Evolutionary conservation across 345 rosid species (phyloP).

Genomic region (Microcos paniculata): DNA sequence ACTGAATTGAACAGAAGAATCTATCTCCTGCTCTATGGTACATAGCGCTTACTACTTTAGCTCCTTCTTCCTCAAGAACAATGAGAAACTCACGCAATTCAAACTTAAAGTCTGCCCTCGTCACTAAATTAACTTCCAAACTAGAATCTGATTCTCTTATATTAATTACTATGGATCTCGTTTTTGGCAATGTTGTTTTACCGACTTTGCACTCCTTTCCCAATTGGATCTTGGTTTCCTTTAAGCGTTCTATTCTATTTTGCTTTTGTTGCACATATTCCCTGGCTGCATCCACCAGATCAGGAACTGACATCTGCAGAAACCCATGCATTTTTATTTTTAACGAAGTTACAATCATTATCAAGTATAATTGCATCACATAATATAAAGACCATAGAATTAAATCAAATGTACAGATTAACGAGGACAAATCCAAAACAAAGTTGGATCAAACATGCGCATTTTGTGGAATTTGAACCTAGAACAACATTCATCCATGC

Average conservation of each 20-base stretch:
- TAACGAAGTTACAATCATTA: too few species aligned
- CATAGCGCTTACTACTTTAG: not conserved
- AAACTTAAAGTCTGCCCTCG: not conserved
- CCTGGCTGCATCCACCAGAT: slow-evolving; percentile 5
- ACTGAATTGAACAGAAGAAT: not conserved
- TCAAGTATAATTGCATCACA: too few species aligned
- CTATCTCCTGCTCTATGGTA: not conserved
- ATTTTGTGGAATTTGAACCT: too few species aligned
- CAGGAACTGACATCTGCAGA: not conserved
- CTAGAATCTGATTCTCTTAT: not conserved
- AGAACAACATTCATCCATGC: too few species aligned
- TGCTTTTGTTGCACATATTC: not conserved
- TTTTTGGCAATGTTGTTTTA: too few species aligned
- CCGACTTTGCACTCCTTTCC: not conserved
- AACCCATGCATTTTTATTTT: too few species aligned
- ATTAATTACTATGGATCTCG: not conserved
- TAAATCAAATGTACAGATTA: too few species aligned
- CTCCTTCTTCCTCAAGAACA: slow-evolving; percentile 20
- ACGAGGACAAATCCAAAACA: too few species aligned
- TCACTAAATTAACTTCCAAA: not conserved
- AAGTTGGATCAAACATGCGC: too few species aligned
- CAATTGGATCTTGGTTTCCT: not conserved
- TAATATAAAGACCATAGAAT: too few species aligned
- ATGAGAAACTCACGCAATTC: not conserved
- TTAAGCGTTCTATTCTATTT: slow-evolving; percentile 3